Evolutionary conservation across 192 early-diverging fungal species (phyloP), one percentile per base, ranked within the genome.

Genomic region (Allomyces macrogynus): DNA sequence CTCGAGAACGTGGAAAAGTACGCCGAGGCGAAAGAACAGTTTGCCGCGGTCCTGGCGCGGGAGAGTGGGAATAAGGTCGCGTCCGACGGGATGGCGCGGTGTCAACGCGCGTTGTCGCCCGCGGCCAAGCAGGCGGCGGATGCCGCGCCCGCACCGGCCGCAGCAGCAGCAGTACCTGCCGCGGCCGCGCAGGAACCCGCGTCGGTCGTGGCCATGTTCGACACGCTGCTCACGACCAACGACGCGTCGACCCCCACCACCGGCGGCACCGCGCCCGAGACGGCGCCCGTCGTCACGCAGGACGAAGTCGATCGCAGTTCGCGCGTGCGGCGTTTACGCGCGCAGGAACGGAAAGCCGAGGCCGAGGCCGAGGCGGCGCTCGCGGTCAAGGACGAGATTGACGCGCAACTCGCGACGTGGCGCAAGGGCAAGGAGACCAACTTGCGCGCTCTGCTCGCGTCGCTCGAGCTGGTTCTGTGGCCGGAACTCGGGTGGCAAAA

Each of bases 391-490:
- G 95, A 96, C 72, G 71, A 81, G 10, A 83, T 94, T 7, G 92
- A 95, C 62, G 77, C 73, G 20, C 79, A 83, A 71, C 78, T 95
- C 64, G 69, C 74, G 18, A 63, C 62, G 18, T 97, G 95, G 95
- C 83, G 84, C 43, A 69, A 78, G 10, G 91, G 90, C 27, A 98
- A 98, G 72, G 89, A 95, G 67, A 78, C 79, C 40, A 98, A 98
- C 68, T 67, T 96, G 49, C 81, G 95, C 61, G 91, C 93, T 7
- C 77, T 98, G 32, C 68, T 98, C 23, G 85, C 86, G 3, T 87
- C 85, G 14, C 74, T 96, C 25, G 84, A 89, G 64, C 76, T 74
- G 10, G 79, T 90, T 3, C 74, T 98, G 32, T 87, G 92, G 86
- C 76, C 81, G 5, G 86, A 85, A n/a, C 71, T 80, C 3, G 74